These are phyloP conservation scores for Mesembryanthemum crystallinum DNA, from an alignment of 148 eudicot species.

Conservation along the genomic window DNA sequence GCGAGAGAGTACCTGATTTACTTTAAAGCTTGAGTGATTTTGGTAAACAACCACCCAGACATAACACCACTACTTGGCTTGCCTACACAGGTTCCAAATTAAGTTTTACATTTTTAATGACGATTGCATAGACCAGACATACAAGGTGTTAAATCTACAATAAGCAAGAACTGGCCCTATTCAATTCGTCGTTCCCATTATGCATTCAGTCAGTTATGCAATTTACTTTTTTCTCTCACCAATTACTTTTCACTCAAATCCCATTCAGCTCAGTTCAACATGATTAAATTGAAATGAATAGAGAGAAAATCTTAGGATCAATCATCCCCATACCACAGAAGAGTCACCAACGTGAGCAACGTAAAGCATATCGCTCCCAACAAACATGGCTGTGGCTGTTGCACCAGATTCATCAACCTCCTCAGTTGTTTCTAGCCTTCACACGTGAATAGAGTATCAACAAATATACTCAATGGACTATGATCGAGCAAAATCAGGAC, in stretches of 20 bases:
- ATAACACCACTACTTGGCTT: not conserved
- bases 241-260: too few species aligned
- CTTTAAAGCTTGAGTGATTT: conserved; percentile 2
- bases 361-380: conserved; percentile 54
- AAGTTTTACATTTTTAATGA: too few species aligned
- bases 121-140: too few species aligned
- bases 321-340: conserved; percentile 49
- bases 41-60: not conserved
- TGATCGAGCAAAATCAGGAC: conserved; percentile 5
- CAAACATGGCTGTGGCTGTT: conserved; percentile 74
- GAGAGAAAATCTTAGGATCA: not conserved
- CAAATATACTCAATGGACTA: not conserved
- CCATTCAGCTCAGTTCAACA: not conserved
- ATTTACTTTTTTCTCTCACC: too few species aligned
- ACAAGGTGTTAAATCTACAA: too few species aligned
- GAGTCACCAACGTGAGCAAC: conserved; percentile 97
- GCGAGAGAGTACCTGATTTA: conserved; percentile 67
- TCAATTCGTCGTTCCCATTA: too few species aligned
- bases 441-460: conserved; percentile 30
- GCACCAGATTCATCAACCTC: conserved; percentile 81
- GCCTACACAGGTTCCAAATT: not conserved
- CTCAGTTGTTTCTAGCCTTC: conserved; percentile 65
- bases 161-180: too few species aligned
- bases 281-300: not conserved
- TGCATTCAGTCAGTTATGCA: too few species aligned